phyloP scores from a whole-genome alignment of 169 alveolate species.

The Theileria sp. region DNA sequence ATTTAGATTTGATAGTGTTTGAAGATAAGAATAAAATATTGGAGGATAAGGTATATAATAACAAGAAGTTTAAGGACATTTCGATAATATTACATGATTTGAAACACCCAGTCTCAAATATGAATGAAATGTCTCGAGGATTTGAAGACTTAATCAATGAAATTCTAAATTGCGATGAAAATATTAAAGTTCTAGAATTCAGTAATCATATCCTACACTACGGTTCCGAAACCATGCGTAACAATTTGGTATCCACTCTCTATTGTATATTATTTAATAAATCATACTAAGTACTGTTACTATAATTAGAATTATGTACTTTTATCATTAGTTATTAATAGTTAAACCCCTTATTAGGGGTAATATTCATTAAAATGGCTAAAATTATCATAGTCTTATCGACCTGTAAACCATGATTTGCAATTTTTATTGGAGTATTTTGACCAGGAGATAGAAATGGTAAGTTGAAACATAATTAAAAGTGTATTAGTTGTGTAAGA shows the following conservation, averaged over 20 bases:
- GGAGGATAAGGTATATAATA: constrained; percentile 51
- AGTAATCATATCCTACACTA: constrained; percentile 29
- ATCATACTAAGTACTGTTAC: too few species aligned
- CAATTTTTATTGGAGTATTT: constrained; percentile 81
- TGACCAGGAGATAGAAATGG: constrained; percentile 85
- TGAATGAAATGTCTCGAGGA: constrained; percentile 44
- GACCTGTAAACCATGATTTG: constrained; percentile 64
- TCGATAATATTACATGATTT: constrained; percentile 74
- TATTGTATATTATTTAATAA: too few species aligned
- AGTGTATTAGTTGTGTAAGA: constrained; percentile 45
- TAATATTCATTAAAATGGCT: constrained; percentile 44
- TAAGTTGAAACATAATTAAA: constrained; percentile 31
- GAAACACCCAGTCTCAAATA: constrained; percentile 74
- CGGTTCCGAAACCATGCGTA: constrained; percentile 22
- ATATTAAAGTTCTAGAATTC: constrained; percentile 39
- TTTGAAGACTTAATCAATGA: constrained; percentile 59
- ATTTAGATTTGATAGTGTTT: constrained; percentile 19
- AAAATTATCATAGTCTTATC: not conserved
- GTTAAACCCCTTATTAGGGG: constrained; percentile 14
- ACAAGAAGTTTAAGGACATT: constrained; percentile 66
- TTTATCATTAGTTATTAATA: not conserved
- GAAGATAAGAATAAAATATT: constrained; percentile 31
- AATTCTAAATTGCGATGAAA: constrained; percentile 11
- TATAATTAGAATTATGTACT: not conserved
- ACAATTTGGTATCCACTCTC: constrained; percentile 54